Conservation (phyloP, 106 monocot genomes). For the Narthecium ossifragum region DNA sequence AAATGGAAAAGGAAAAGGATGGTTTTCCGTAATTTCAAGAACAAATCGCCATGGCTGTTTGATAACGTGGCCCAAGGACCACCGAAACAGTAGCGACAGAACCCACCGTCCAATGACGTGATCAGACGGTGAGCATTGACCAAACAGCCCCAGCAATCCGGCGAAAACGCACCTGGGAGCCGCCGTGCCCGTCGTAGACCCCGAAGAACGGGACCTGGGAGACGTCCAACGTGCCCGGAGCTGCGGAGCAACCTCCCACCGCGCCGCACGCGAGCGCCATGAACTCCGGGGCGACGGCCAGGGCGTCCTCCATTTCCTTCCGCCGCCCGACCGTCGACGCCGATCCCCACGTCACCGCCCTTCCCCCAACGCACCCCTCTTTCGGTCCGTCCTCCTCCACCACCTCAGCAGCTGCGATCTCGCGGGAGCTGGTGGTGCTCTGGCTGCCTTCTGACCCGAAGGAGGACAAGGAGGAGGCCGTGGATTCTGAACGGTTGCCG, state of each 20-base stretch:
- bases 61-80: neutral
- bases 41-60: neutral
- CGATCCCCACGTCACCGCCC: slow-evolving; percentile 27
- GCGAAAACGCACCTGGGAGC: slow-evolving; percentile 18
- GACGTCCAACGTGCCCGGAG: neutral
- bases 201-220: slow-evolving; percentile 23
- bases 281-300: slow-evolving; percentile 25
- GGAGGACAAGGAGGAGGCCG: neutral
- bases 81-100: neutral
- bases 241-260: slow-evolving; percentile 24
- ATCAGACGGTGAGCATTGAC: neutral
- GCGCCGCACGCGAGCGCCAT: slow-evolving; percentile 15
- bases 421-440: neutral
- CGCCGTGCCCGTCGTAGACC: slow-evolving; percentile 24
- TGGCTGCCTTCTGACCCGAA: neutral
- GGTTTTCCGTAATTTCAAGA: neutral
- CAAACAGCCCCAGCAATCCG: neutral
- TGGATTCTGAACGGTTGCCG: neutral
- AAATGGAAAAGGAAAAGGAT: neutral
- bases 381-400: no score
- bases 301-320: slow-evolving; percentile 24
- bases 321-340: slow-evolving; percentile 14
- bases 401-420: no score
- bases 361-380: neutral
- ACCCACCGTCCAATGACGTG: neutral